phyloP scores from a whole-genome alignment of 176 grass and related monocot genomes.

The Bromus sterilis region DNA sequence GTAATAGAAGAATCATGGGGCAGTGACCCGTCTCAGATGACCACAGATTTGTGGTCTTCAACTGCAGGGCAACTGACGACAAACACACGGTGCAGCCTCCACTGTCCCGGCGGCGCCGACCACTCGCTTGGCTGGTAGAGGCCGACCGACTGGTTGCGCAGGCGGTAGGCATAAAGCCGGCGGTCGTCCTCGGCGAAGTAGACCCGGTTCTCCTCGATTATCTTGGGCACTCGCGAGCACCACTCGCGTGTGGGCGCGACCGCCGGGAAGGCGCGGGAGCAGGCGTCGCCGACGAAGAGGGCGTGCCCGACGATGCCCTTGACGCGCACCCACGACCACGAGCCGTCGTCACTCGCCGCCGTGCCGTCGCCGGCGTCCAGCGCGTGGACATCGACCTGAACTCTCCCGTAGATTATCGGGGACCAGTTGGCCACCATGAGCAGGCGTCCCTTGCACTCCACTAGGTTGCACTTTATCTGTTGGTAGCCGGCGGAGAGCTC shows the following conservation, averaged over 20 bases:
- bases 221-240: neutral
- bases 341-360: too few species aligned
- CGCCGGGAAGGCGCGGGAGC: neutral
- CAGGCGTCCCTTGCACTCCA: neutral
- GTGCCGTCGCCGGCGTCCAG: neutral
- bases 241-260: neutral
- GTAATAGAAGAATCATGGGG: too few species aligned
- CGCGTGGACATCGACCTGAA: neutral
- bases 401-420: neutral
- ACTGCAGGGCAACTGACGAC: too few species aligned
- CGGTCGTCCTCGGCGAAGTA: neutral
- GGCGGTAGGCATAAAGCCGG: too few species aligned
- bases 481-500: too few species aligned
- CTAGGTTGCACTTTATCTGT: neutral
- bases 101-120: neutral
- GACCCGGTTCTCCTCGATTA: neutral
- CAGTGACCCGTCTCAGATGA: neutral
- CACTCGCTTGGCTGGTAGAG: too few species aligned
- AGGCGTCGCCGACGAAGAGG: neutral
- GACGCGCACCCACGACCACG: neutral
- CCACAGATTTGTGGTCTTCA: neutral
- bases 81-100: neutral
- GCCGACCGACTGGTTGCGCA: too few species aligned
- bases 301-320: neutral
- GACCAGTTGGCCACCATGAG: neutral